Evolutionary conservation across 441 rosid species (phyloP).

Genomic region (Gossypium schwendimanii): DNA sequence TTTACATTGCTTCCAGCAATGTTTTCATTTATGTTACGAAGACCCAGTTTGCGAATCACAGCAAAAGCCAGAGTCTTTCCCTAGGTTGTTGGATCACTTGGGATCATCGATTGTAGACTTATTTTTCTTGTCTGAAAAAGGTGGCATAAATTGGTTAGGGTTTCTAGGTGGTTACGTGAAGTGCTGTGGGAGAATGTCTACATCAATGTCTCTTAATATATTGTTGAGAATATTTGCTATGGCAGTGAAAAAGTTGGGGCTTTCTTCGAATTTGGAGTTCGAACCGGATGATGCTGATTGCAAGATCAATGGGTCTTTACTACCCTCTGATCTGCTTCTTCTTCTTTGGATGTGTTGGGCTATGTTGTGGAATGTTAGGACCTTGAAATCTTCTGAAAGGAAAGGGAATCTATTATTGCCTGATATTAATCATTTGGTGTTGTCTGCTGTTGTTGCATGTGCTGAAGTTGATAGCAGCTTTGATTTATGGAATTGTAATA

Average conservation of each 20-base stretch:
- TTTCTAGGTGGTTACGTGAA: constrained; percentile 65
- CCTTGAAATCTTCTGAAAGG: constrained; percentile 6
- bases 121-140: constrained; percentile 47
- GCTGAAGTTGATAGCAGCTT: constrained; percentile 38
- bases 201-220: constrained; percentile 40
- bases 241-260: constrained; percentile 36
- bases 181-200: constrained; percentile 75
- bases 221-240: constrained; percentile 49
- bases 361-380: constrained; percentile 55
- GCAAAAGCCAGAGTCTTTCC: constrained; percentile 36
- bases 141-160: constrained; percentile 60
- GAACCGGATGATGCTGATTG: constrained; percentile 56
- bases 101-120: constrained; percentile 58
- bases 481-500: constrained; percentile 51
- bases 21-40: constrained; percentile 42
- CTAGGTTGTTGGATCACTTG: constrained; percentile 41
- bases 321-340: constrained; percentile 39
- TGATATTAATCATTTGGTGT: constrained; percentile 48
- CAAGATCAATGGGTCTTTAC: constrained; percentile 52
- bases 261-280: constrained; percentile 48
- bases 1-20: constrained; percentile 36
- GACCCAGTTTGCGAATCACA: constrained; percentile 34
- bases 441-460: constrained; percentile 60
- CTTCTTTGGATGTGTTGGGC: constrained; percentile 78
- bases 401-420: constrained; percentile 41